Conservation (phyloP, 2,329 filamentous ascomycete genomes). For the Colletotrichum sp. region DNA sequence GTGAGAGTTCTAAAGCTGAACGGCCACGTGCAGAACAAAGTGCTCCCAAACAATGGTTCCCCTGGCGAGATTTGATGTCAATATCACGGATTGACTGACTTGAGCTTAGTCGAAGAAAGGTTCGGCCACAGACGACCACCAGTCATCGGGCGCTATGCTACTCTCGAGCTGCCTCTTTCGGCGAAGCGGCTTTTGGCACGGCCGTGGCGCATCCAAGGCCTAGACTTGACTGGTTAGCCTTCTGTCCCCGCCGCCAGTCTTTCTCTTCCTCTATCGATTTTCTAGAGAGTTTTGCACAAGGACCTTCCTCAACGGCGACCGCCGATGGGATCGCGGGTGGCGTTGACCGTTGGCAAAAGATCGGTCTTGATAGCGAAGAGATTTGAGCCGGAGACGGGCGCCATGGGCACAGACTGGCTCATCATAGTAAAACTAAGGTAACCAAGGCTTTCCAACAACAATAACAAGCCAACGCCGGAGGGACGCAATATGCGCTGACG, state of each 20-base stretch:
- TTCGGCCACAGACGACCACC: not conserved
- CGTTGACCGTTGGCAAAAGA: not conserved
- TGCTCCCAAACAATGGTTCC: not conserved
- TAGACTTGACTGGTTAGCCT: not conserved
- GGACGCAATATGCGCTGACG: not conserved
- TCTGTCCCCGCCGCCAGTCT: not conserved
- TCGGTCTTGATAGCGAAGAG: not conserved
- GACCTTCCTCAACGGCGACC: slow-evolving; percentile 9
- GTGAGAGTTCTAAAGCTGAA: rapidly evolving
- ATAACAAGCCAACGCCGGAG: not conserved
- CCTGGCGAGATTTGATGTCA: not conserved
- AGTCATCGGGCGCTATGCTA: not conserved
- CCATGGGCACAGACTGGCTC: not conserved
- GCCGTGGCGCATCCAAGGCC: not conserved
- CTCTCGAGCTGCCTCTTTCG: slow-evolving; percentile 16
- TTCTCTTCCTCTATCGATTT: not conserved
- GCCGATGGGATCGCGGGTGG: not conserved
- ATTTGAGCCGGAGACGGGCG: not conserved
- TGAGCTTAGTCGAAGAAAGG: slow-evolving; percentile 1
- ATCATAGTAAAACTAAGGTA: not conserved
- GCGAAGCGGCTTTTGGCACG: slow-evolving; percentile 6
- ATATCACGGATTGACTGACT: not conserved
- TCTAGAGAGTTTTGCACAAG: not conserved
- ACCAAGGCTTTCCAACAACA: not conserved
- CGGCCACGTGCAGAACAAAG: not conserved